Percentiles rank a stretch among this genome's conserved stretches.
phyloP scores from a whole-genome alignment of 164 flowering plant species.

The Kingdonia uniflora region DNA sequence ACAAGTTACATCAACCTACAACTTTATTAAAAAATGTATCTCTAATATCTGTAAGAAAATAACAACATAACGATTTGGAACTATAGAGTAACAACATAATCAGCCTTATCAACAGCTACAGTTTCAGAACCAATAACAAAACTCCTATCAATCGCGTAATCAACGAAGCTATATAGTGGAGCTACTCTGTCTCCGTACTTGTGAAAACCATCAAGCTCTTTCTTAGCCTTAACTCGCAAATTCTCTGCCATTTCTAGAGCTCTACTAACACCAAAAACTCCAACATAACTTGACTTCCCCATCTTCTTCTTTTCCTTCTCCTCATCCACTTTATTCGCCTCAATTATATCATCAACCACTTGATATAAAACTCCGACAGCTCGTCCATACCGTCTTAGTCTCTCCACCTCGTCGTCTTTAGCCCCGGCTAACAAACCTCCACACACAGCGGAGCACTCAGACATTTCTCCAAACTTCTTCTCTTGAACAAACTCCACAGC shows the following conservation, averaged over 20 bases:
- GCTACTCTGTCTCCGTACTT: slow-evolving; percentile 54
- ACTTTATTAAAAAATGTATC: too few relatives aligned
- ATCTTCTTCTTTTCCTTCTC: slow-evolving; percentile 13
- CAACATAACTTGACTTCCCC: slow-evolving; percentile 39
- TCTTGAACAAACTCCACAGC: slow-evolving; percentile 55
- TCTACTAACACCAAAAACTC: slow-evolving; percentile 56
- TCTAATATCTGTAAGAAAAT: too few relatives aligned
- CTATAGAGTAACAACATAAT: neutral
- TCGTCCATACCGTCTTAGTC: slow-evolving; percentile 67
- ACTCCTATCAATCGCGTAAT: slow-evolving; percentile 74
- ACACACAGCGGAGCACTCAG: slow-evolving; percentile 87
- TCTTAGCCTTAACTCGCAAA: slow-evolving; percentile 52
- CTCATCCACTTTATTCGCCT: slow-evolving; percentile 17
- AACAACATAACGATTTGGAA: too few relatives aligned
- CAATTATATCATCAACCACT: slow-evolving; percentile 67
- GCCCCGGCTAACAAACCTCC: slow-evolving; percentile 85
- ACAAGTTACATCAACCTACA: too few relatives aligned
- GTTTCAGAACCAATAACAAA: slow-evolving; percentile 27
- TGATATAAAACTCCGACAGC: slow-evolving; percentile 81
- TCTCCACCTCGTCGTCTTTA: slow-evolving; percentile 47
- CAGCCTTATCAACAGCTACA: slow-evolving; percentile 1
- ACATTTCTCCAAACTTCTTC: slow-evolving; percentile 87
- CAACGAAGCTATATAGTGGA: slow-evolving; percentile 79
- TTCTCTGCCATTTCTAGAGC: slow-evolving; percentile 64
- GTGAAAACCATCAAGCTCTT: slow-evolving; percentile 46